Percentiles rank a stretch among this genome's conserved stretches.
These are phyloP conservation scores for Termitomyces titanicus DNA, from an alignment of 768 basidiomycete genomes.

Conservation along the genomic window DNA sequence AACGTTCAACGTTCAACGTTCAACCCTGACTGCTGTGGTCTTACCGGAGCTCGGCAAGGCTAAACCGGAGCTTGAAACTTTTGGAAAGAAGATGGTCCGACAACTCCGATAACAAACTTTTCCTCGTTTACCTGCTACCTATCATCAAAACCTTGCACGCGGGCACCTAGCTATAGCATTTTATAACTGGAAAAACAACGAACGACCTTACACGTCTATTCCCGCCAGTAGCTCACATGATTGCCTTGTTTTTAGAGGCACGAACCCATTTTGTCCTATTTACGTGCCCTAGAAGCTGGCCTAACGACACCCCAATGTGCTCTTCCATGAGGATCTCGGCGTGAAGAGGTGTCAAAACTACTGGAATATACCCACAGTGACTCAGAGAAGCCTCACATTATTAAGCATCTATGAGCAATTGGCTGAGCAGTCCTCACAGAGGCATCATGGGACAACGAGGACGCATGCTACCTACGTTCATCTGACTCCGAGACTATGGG, in stretches of 20 bases:
- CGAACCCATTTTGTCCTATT: neutral
- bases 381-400: neutral
- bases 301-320: neutral
- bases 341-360: neutral
- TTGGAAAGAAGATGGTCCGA: neutral
- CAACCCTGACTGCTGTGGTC: no score
- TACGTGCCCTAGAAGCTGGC: constrained; percentile 1
- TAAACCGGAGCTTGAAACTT: neutral
- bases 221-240: constrained; percentile 7
- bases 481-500: constrained; percentile 1
- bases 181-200: neutral
- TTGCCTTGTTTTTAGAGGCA: neutral
- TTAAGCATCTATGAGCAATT: neutral
- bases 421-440: neutral
- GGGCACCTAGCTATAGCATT: neutral
- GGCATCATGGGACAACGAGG: constrained; percentile 11
- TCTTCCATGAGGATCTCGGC: constrained; percentile 1
- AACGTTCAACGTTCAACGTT: no score
- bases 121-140: neutral
- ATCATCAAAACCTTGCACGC: neutral
- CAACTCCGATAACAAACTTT: neutral
- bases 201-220: neutral
- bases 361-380: neutral
- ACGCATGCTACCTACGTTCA: constrained; percentile 10
- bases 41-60: no score